A percentile compares a stretch with the other conserved stretches of the same genome.
These are phyloP conservation scores for Ramaria sp. DNA, from an alignment of 768 basidiomycete species.

Conservation along the genomic window DNA sequence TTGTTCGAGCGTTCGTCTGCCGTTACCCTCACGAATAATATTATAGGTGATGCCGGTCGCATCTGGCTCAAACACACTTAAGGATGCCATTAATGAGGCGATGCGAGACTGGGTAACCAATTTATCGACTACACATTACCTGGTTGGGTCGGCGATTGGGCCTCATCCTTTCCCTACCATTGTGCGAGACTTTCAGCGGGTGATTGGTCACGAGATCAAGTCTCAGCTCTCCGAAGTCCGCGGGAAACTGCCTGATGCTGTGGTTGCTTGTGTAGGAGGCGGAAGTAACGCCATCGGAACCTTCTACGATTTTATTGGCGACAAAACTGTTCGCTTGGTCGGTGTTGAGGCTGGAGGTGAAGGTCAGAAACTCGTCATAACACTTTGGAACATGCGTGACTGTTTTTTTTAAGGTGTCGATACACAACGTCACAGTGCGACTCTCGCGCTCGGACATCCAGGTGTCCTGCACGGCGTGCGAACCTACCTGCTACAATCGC, in stretches of 20 bases:
- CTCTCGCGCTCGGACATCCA: conserved; percentile 80
- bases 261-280: conserved; percentile 96
- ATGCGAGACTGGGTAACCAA: conserved; percentile 99
- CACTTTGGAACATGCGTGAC: neutral
- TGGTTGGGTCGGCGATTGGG: conserved; percentile 94
- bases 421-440: conserved; percentile 85
- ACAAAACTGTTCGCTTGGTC: conserved; percentile 74
- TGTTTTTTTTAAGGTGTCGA: conserved; percentile 46
- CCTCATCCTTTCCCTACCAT: conserved; percentile 99
- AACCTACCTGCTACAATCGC: conserved; percentile 88
- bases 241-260: conserved; percentile 86
- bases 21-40: neutral
- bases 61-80: conserved; percentile 89
- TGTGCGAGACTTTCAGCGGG: conserved; percentile 93
- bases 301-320: conserved; percentile 92
- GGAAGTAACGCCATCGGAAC: conserved; percentile 97
- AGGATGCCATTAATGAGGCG: conserved; percentile 98
- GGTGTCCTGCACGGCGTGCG: conserved; percentile 95
- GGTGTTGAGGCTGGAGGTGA: conserved; percentile 98
- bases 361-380: conserved; percentile 34
- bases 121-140: conserved; percentile 86
- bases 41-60: conserved; percentile 81
- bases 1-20: neutral
- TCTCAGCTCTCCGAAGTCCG: conserved; percentile 57
- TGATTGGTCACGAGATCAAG: conserved; percentile 94